Evolutionary conservation across 768 basidiomycete species (phyloP).

Genomic region (Lanmaoa rubissima): DNA sequence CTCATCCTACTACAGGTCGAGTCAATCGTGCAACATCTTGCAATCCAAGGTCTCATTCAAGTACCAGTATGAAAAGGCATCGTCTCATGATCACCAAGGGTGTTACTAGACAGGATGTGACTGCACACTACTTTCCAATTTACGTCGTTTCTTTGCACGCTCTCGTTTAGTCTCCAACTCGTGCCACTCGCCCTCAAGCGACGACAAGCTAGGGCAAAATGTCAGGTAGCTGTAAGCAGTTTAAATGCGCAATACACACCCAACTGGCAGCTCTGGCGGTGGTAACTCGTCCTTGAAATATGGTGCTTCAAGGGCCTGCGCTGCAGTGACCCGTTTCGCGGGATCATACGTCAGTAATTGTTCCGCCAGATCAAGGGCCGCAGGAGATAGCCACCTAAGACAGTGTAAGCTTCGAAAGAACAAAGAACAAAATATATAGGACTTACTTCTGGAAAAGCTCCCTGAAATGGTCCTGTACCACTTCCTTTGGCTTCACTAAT

Average conservation of each 20-base stretch:
- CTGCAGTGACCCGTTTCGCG: constrained; percentile 66
- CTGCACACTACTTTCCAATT: constrained; percentile 50
- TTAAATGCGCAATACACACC: constrained; percentile 50
- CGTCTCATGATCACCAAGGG: constrained; percentile 12
- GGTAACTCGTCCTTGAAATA: constrained; percentile 89
- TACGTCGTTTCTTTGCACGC: constrained; percentile 75
- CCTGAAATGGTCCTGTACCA: constrained; percentile 71
- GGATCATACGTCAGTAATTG: constrained; percentile 82
- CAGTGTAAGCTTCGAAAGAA: neutral
- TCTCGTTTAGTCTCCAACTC: constrained; percentile 95
- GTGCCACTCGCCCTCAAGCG: constrained; percentile 94
- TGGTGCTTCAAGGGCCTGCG: constrained; percentile 73
- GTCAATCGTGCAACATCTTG: constrained; percentile 77
- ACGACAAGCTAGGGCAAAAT: constrained; percentile 54
- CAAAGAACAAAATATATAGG: neutral
- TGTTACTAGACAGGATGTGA: constrained; percentile 35
- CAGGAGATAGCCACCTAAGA: constrained; percentile 79
- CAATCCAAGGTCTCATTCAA: constrained; percentile 65
- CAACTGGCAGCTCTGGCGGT: constrained; percentile 63
- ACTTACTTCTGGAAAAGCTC: constrained; percentile 82
- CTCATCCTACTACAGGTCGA: constrained; percentile 56
- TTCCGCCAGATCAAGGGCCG: constrained; percentile 85
- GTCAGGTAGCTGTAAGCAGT: too few relatives aligned
- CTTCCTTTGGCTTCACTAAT: constrained; percentile 87
- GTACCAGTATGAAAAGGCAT: constrained; percentile 19